Percentiles rank a stretch among this genome's conserved stretches.
Evolutionary conservation across 805 yeast genomes (phyloP).

Genomic region (Cyberlindnera misumaiensis): DNA sequence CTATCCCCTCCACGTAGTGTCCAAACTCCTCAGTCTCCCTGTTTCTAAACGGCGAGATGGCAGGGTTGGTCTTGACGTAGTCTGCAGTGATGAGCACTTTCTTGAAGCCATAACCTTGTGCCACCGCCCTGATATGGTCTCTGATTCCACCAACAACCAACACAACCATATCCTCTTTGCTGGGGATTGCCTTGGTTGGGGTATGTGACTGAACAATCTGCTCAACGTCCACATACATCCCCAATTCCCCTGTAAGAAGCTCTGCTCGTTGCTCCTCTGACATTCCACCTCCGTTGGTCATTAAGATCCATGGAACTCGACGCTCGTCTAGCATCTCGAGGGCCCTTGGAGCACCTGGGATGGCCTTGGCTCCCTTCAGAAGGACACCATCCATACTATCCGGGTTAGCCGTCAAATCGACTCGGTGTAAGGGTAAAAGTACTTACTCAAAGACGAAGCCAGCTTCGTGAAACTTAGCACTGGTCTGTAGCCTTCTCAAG

Average conservation of each 20-base stretch:
- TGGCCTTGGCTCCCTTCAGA: slow-evolving; percentile 61
- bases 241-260: slow-evolving; percentile 40
- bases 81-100: slow-evolving; percentile 73
- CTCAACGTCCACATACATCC: slow-evolving; percentile 20
- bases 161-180: slow-evolving; percentile 48
- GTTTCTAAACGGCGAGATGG: slow-evolving; percentile 70
- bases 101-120: slow-evolving; percentile 67
- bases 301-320: slow-evolving; percentile 68
- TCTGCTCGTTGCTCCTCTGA: slow-evolving; percentile 55
- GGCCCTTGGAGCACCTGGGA: slow-evolving; percentile 60
- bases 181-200: slow-evolving; percentile 60
- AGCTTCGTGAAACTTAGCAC: neutral
- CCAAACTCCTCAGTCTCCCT: slow-evolving; percentile 37
- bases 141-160: slow-evolving; percentile 80
- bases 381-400: slow-evolving; percentile 81
- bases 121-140: slow-evolving; percentile 66
- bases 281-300: slow-evolving; percentile 90
- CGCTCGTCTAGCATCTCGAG: slow-evolving; percentile 43
- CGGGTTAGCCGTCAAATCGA: neutral
- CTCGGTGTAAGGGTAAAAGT: neutral
- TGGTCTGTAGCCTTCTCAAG: neutral
- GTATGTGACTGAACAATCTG: slow-evolving; percentile 87
- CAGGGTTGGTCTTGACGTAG: slow-evolving; percentile 57
- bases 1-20: slow-evolving; percentile 12
- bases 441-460: slow-evolving; percentile 20